phyloP scores from a whole-genome alignment of 768 basidiomycete species.

The Pisolithus orientalis region DNA sequence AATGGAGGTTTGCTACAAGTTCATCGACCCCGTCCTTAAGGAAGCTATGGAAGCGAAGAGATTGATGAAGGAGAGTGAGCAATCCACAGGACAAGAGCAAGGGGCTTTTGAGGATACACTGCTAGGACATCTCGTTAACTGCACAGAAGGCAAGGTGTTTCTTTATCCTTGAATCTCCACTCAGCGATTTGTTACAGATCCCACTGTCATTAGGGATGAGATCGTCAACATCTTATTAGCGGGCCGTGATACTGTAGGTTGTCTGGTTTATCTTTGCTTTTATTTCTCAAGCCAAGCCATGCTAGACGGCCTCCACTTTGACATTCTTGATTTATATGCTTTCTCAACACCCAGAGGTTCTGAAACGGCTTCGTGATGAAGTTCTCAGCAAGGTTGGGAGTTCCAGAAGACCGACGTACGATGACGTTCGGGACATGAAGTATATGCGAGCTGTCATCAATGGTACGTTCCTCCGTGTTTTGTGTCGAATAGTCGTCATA shows the following conservation, averaged over 20 bases:
- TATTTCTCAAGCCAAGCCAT: background rate
- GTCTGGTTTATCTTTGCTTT: background rate
- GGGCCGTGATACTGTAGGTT: slow-evolving; percentile 28
- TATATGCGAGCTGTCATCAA: slow-evolving; percentile 36
- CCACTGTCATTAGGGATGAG: slow-evolving; percentile 28
- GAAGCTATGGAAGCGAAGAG: slow-evolving; percentile 39
- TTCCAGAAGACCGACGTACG: slow-evolving; percentile 22
- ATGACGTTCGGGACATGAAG: slow-evolving; percentile 32
- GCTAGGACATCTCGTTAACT: slow-evolving; percentile 25
- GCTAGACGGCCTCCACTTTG: slow-evolving; percentile 25
- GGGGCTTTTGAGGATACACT: slow-evolving; percentile 20
- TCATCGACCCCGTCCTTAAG: slow-evolving; percentile 47
- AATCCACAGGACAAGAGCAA: slow-evolving; percentile 9
- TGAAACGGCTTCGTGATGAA: slow-evolving; percentile 26
- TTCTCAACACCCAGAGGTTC: slow-evolving; percentile 22
- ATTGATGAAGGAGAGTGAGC: slow-evolving; percentile 14
- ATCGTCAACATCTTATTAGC: slow-evolving; percentile 33
- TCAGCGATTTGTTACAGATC: slow-evolving; percentile 15
- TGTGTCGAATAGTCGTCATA: background rate
- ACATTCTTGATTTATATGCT: slow-evolving; percentile 26
- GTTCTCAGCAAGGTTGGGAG: slow-evolving; percentile 22
- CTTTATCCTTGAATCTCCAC: background rate
- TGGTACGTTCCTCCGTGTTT: slow-evolving; percentile 11
- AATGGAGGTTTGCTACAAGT: slow-evolving; percentile 42
- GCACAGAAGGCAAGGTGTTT: slow-evolving; percentile 19